Base-by-base conservation (phyloP, 2,329 filamentous ascomycete genomes). In the Cadophora gregata region DNA sequence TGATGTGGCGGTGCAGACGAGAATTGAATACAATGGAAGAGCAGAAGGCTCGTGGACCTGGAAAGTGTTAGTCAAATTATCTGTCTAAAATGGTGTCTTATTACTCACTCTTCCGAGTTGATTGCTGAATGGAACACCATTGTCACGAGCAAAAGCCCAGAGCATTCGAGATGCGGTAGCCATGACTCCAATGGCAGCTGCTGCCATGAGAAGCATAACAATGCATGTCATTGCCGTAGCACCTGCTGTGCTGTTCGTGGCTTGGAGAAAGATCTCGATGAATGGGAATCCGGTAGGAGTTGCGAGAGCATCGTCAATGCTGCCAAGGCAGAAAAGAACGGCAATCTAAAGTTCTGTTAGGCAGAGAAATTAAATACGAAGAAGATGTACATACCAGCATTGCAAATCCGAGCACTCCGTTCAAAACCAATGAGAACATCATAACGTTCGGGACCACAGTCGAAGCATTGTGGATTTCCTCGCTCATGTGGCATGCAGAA, bases 181-280 rank as follows among this genome's bases (percentile, higher is more conserved):
- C 61, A 71, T 60, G 21, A 69, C 47, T n/a, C 69, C 69, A 33
- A 70, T 64, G 8, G 83, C 79, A 59, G 82, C 8, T 76, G 78
- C 66, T 78, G 78, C 14, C 42, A 81, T 71, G 1, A 80, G 72
- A 70, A 25, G 74, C 12, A 69, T n/a, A 1, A 75, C 59, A n/a
- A 72, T 62, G 8, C 62, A 31, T 12, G 67, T 64, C 71, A 75
- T 74, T 21, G 59, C 56, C 25, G 79, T 80, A 9, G 80, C 75
- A 3, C 76, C 81, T 5, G 76, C 75, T 21, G 78, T 72, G 36
- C 77, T 78, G 1, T 79, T 73, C 3, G 81, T 80, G 1, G 80
- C 80, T 58, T 82, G 79, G 60, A 79, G 78, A 63, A 83, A 88
- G 25, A 88, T 81, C 59, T 86, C 80, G 72, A 90, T 88, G 69